Evolutionary conservation across 257 asterid genomes (phyloP).

Genomic region (Capsicum pubescens): DNA sequence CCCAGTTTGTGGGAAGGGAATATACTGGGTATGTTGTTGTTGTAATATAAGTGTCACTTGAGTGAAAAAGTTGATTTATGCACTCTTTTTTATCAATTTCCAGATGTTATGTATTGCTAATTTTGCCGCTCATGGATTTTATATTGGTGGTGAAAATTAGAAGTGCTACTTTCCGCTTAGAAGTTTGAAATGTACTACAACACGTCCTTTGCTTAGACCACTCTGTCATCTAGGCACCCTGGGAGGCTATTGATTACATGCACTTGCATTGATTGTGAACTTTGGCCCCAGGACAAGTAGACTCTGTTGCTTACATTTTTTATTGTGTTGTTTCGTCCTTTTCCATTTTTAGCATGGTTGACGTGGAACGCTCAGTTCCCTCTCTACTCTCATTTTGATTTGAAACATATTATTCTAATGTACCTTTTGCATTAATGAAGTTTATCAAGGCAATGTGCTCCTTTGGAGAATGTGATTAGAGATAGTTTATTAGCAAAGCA

Average conservation of each 20-base stretch:
- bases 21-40: no score
- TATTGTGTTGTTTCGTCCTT: conserved; percentile 2
- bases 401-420: conserved; percentile 34
- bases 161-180: not conserved
- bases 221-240: not conserved
- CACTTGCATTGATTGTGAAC: not conserved
- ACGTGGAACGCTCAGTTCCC: conserved; percentile 28
- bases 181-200: not conserved
- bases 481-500: conserved; percentile 76
- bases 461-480: conserved; percentile 77
- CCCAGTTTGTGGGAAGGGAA: no score
- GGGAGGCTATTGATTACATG: not conserved
- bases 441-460: conserved; percentile 77
- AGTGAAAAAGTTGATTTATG: not conserved
- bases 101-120: conserved; percentile 10
- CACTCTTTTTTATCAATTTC: not conserved
- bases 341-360: not conserved
- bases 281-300: conserved; percentile 32
- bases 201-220: not conserved
- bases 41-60: not conserved
- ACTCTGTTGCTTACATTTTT: not conserved
- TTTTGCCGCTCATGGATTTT: not conserved
- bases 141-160: not conserved
- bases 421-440: conserved; percentile 49
- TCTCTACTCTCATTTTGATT: conserved; percentile 30